Evolutionary conservation across 1,284 basidiomycete genomes (phyloP), one percentile per base, ranked within the genome.

Genomic region (Takashimella tepidaria): DNA sequence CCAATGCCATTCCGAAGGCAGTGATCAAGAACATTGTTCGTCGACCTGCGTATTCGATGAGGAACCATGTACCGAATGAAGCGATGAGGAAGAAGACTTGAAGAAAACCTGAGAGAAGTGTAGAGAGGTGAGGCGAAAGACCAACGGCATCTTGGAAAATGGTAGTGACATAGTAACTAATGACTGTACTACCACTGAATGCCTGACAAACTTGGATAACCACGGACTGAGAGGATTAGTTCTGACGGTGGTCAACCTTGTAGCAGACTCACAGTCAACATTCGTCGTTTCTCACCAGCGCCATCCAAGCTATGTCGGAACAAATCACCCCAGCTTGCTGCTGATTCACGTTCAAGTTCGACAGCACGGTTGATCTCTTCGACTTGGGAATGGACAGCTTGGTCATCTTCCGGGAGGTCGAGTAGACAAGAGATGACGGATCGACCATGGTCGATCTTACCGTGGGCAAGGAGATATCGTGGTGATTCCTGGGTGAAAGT

Each of bases 81-180:
- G 46, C 43, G 25, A 59, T 44, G 22, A 59, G 44, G 51, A 59
- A 59, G 49, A 56, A 59, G 31, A 59, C 57, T 43, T 58, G 57
- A 10, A 59, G 45, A 43, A 53, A 59, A 19, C 57, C 57, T n/a
- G 48, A 46, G 47, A 59, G 49, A 16, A 59, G 37, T 4, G 45
- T 47, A 13, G 57, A 44, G 2, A 56, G 37, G 31, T 59, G 41
- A 11, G 42, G 55, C 21, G 21, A 40, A 24, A 59, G 40, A 3
- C 57, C 57, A 20, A 59, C 49, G 13, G 57, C 52, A 12, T 49
- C 51, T 43, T 59, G 37, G 49, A 56, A 59, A 23, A 59, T 59
- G 10, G 51, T 46, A 16, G 41, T 42, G 22, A 54, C 31, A 40
- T 56, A 54, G 51, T 56, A 43, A 16, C 47, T 41, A 25, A 56